These are phyloP conservation scores for Globisporangium irregulare DNA, from an alignment of 352 stramenopile species.

Conservation along the genomic window DNA sequence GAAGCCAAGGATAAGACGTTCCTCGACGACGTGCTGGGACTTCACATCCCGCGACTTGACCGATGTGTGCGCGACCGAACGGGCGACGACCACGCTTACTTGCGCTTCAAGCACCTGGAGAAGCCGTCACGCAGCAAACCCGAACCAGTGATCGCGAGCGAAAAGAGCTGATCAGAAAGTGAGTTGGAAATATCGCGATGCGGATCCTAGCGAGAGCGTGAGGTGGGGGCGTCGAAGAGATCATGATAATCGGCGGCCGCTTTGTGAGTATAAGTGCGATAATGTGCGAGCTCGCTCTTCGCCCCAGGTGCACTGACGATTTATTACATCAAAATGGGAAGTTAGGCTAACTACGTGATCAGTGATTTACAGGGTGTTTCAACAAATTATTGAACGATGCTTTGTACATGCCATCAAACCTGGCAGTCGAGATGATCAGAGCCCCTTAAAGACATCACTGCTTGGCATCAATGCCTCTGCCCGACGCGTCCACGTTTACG, in stretches of 20 bases:
- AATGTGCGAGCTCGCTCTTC: not conserved
- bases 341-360: too few relatives aligned
- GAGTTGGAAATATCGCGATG: not conserved
- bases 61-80: constrained; percentile 76
- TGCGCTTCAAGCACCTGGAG: constrained; percentile 79
- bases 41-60: constrained; percentile 78
- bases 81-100: constrained; percentile 78
- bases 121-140: constrained; percentile 31
- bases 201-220: not conserved
- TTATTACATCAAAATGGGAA: too few relatives aligned
- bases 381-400: not conserved
- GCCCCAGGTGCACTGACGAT: not conserved
- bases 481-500: constrained; percentile 32
- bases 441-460: not conserved
- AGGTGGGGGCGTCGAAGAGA: not conserved
- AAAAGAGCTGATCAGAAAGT: constrained; percentile 1
- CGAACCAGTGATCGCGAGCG: constrained; percentile 13
- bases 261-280: not conserved
- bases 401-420: not conserved
- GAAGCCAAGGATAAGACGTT: constrained; percentile 56
- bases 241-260: not conserved
- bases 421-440: not conserved
- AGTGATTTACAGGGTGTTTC: not conserved
- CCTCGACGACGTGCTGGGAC: constrained; percentile 73
- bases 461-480: not conserved